Evolutionary conservation across 345 rosid genomes (phyloP).

Genomic region (Firmiana major): DNA sequence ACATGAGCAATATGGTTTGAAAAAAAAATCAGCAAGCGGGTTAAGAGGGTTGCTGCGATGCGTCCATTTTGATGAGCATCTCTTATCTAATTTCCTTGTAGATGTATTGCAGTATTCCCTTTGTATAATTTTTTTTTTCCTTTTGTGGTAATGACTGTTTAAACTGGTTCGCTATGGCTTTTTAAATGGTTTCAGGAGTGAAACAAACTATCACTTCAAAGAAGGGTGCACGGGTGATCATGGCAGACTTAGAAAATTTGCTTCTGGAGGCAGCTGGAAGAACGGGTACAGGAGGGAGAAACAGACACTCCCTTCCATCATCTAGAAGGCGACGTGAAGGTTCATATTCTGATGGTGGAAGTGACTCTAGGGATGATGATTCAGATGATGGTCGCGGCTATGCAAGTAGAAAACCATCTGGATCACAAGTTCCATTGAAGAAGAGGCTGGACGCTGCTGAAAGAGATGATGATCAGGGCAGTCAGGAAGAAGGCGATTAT

Average conservation of each 20-base stretch:
- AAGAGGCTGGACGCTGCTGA: slow-evolving; percentile 79
- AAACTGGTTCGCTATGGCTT: slow-evolving; percentile 29
- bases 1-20: not conserved
- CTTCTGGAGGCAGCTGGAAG: slow-evolving; percentile 99
- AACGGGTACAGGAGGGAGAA: slow-evolving; percentile 52
- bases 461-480: slow-evolving; percentile 73
- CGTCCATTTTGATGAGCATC: not conserved
- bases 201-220: not conserved
- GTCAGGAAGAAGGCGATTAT: slow-evolving; percentile 62
- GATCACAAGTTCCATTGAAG: slow-evolving; percentile 91
- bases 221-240: slow-evolving; percentile 9
- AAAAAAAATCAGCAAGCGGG: not conserved
- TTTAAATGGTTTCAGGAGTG: slow-evolving; percentile 4
- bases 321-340: slow-evolving; percentile 72
- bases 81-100: not conserved
- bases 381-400: slow-evolving; percentile 75
- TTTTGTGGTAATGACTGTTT: slow-evolving; percentile 30
- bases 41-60: not conserved
- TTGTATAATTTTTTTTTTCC: too few species aligned
- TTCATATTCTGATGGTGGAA: slow-evolving; percentile 85
- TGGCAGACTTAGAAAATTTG: slow-evolving; percentile 91
- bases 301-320: slow-evolving; percentile 49
- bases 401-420: slow-evolving; percentile 77
- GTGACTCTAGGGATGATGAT: slow-evolving; percentile 84
- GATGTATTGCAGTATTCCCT: slow-evolving; percentile 25